Evolutionary conservation across 768 basidiomycete genomes (phyloP).

Genomic region (Naematelia aurantialba): DNA sequence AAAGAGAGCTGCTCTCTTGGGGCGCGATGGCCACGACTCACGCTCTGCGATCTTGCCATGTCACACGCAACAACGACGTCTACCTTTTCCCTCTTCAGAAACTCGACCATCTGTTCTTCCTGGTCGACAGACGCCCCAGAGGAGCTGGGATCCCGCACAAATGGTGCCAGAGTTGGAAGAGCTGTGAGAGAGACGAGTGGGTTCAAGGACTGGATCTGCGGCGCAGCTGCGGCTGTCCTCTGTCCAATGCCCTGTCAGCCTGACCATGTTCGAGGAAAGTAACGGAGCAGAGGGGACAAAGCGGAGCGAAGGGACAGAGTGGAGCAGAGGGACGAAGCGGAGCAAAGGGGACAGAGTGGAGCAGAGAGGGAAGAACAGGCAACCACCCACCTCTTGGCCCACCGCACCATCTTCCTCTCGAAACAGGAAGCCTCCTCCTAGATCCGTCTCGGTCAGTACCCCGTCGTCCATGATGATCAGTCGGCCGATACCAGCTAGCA

Average conservation of each 20-base stretch:
- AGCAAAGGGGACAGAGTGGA: background rate
- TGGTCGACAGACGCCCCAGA: slow-evolving; percentile 16
- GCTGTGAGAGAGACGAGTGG: slow-evolving; percentile 81
- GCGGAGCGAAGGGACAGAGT: background rate
- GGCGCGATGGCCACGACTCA: slow-evolving; percentile 52
- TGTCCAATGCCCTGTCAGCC: slow-evolving; percentile 48
- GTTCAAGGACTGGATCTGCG: slow-evolving; percentile 82
- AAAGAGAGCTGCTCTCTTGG: background rate
- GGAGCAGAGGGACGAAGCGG: background rate
- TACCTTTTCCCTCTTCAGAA: slow-evolving; percentile 39
- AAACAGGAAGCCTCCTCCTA: slow-evolving; percentile 90
- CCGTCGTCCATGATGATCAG: slow-evolving; percentile 77
- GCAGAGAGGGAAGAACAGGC: background rate
- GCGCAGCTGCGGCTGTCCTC: slow-evolving; percentile 80
- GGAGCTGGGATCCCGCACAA: slow-evolving; percentile 51
- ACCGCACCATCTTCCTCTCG: slow-evolving; percentile 75
- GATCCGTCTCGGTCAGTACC: slow-evolving; percentile 73
- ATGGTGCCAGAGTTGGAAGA: slow-evolving; percentile 60
- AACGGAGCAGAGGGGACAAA: background rate
- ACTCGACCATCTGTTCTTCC: slow-evolving; percentile 38
- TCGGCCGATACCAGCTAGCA: slow-evolving; percentile 89
- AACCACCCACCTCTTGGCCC: slow-evolving; percentile 67
- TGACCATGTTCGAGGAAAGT: background rate
- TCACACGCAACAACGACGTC: slow-evolving; percentile 89
- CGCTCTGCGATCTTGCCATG: slow-evolving; percentile 64